Conservation (phyloP, 1,284 basidiomycete species). For the Naganishia sp. region DNA sequence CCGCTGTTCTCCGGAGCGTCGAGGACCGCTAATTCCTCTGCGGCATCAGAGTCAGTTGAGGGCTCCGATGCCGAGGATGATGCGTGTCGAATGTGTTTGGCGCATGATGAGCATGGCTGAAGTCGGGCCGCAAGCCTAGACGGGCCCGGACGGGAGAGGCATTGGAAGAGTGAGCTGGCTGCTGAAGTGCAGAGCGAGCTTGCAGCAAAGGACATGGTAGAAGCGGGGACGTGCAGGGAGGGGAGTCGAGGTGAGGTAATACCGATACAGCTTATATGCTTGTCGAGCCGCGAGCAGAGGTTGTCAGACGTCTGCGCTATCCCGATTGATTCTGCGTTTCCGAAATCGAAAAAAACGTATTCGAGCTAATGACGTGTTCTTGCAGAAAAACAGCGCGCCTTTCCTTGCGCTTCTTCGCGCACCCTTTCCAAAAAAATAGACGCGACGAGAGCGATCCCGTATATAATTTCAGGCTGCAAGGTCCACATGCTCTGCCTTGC, state of each 20-base stretch:
- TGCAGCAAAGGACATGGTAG: slow-evolving; percentile 16
- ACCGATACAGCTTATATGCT: slow-evolving; percentile 7
- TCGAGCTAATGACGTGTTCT: too few relatives aligned
- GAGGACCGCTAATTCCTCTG: slow-evolving; percentile 2
- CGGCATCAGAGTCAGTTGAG: slow-evolving; percentile 4
- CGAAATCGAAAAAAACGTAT: too few relatives aligned
- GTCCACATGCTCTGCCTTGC: neutral
- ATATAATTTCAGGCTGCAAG: neutral
- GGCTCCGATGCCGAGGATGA: slow-evolving; percentile 9
- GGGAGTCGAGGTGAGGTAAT: neutral
- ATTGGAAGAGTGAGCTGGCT: slow-evolving; percentile 25
- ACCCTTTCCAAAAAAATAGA: neutral
- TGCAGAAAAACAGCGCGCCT: neutral
- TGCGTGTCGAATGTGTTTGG: slow-evolving; percentile 19
- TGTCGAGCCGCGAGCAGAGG: neutral
- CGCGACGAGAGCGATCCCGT: neutral
- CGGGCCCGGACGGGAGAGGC: slow-evolving; percentile 33
- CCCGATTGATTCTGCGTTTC: too few relatives aligned
- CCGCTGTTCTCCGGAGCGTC: neutral
- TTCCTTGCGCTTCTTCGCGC: neutral
- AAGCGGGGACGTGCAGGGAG: slow-evolving; percentile 9
- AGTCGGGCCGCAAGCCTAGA: slow-evolving; percentile 29
- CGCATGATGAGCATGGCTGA: slow-evolving; percentile 28
- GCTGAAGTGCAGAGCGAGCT: slow-evolving; percentile 4
- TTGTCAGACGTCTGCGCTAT: neutral